Evolutionary conservation across 2,329 filamentous ascomycete genomes (phyloP), one percentile per base, ranked within the genome.

Genomic region (Penicillium sp.): DNA sequence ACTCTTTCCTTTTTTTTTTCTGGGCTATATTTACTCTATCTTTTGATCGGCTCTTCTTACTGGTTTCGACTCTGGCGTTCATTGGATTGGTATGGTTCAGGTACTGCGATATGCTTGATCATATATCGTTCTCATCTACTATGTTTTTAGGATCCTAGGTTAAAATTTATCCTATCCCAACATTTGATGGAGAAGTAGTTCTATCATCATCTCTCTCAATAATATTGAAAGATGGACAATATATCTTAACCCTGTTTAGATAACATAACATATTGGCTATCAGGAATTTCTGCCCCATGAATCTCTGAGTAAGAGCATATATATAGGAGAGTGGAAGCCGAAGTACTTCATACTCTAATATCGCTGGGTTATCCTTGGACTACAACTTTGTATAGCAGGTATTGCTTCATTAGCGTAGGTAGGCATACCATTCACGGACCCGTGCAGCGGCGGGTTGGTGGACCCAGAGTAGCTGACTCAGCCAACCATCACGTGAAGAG

Each of bases 41-140:
- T 58, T 33, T 41, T 53, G 29, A 37, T 54, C 40, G 23, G 21
- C 41, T 37, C 12, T 57, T 38, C 29, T 56, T 54, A 31, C 49
- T 60, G 29, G n/a, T 45, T 59, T 35, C 40, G 41, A 61, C 41
- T 56, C 23, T 58, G 64, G 63, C 66, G 64, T 66, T 62, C 52
- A 49, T 59, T 52, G 62, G 63, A 58, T 48, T 43, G 54, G 56
- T 58, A 53, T 40, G 43, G 40, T 56, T 55, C 31, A 38, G 58
- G 51, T 60, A 57, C 40, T 58, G 38, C 51, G 41, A 59, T 45
- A 52, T 64, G 35, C 52, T 33, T 53, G 50, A 54, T 55, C 48
- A 57, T 57, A 45, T 53, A 63, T 52, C 59, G 35, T 47, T 61
- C 23, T 50, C 50, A n/a, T 47, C 13, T 57, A 29, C 33, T 42